Evolutionary conservation across 2,329 filamentous ascomycete species (phyloP).

Genomic region (Pestalotiopsis sp.): DNA sequence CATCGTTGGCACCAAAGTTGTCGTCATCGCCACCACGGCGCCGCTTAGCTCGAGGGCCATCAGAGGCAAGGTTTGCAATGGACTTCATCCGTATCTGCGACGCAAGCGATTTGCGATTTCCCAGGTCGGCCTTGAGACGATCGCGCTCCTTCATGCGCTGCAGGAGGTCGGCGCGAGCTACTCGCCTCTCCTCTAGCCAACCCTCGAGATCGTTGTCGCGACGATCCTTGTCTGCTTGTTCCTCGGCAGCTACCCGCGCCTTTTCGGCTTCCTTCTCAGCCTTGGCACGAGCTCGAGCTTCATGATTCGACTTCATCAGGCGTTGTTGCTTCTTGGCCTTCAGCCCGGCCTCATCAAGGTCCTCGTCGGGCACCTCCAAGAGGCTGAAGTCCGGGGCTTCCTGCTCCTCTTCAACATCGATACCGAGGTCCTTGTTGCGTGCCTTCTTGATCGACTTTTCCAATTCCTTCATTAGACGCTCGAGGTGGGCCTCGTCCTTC

Average conservation of each 20-base stretch:
- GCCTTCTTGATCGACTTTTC: slow-evolving; percentile 90
- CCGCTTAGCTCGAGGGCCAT: slow-evolving; percentile 82
- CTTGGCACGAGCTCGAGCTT: slow-evolving; percentile 91
- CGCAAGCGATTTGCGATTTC: slow-evolving; percentile 94
- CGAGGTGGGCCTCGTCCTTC: slow-evolving; percentile 86
- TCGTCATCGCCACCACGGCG: slow-evolving; percentile 90
- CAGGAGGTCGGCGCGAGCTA: slow-evolving; percentile 70
- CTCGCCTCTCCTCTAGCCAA: slow-evolving; percentile 84
- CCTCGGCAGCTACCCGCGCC: slow-evolving; percentile 79
- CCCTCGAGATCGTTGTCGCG: slow-evolving; percentile 81
- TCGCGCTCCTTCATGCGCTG: slow-evolving; percentile 93
- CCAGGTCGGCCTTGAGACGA: slow-evolving; percentile 88
- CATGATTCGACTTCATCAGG: slow-evolving; percentile 91
- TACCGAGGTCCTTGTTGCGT: slow-evolving; percentile 89
- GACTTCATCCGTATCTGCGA: slow-evolving; percentile 98
- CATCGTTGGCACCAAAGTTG: slow-evolving; percentile 94
- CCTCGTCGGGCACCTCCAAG: slow-evolving; percentile 85
- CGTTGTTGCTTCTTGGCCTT: slow-evolving; percentile 94
- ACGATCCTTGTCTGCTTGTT: slow-evolving; percentile 80
- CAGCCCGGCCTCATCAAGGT: slow-evolving; percentile 87
- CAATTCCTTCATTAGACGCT: slow-evolving; percentile 83
- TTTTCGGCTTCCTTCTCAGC: slow-evolving; percentile 94
- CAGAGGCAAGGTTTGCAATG: slow-evolving; percentile 92
- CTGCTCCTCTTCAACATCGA: slow-evolving; percentile 76
- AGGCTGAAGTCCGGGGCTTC: slow-evolving; percentile 86